Evolutionary conservation across 192 early-diverging fungal species (phyloP).

Genomic region (Powellomyces hirtus): DNA sequence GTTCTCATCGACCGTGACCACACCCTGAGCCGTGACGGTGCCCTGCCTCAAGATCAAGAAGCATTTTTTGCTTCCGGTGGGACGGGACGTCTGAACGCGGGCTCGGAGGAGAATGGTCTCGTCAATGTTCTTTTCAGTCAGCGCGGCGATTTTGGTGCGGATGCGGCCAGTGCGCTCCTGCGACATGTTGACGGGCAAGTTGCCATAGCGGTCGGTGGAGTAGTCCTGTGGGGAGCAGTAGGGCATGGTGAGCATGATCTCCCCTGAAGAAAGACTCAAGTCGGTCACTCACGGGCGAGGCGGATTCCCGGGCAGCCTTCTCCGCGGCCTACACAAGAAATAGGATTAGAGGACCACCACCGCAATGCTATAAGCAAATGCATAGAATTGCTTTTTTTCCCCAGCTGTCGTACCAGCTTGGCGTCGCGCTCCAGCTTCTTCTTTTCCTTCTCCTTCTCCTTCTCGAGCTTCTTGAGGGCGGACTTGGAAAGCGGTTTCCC

Average conservation of each 20-base stretch:
- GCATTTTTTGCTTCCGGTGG: constrained; percentile 79
- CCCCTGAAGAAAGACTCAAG: not conserved
- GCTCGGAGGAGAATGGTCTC: constrained; percentile 82
- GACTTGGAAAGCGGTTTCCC: constrained; percentile 90
- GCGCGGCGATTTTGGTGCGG: constrained; percentile 65
- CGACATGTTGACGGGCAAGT: constrained; percentile 83
- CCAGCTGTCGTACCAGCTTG: constrained; percentile 35
- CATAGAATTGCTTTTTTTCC: no score
- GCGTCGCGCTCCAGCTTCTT: constrained; percentile 58
- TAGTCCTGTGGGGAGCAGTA: constrained; percentile 53
- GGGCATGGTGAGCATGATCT: not conserved
- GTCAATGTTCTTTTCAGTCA: constrained; percentile 62
- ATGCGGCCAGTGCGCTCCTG: constrained; percentile 61
- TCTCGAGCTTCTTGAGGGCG: constrained; percentile 91
- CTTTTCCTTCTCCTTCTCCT: constrained; percentile 83
- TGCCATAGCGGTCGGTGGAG: constrained; percentile 83
- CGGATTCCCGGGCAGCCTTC: constrained; percentile 63
- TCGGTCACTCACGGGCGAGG: constrained; percentile 35
- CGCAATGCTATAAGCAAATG: no score
- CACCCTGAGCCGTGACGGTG: constrained; percentile 84
- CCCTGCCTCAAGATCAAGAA: constrained; percentile 91
- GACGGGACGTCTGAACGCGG: constrained; percentile 85
- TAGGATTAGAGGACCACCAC: not conserved
- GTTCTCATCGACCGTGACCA: constrained; percentile 68
- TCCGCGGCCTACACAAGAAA: constrained; percentile 59